Conservation (phyloP, 139 green algal genomes). For the Closterium sp. region DNA sequence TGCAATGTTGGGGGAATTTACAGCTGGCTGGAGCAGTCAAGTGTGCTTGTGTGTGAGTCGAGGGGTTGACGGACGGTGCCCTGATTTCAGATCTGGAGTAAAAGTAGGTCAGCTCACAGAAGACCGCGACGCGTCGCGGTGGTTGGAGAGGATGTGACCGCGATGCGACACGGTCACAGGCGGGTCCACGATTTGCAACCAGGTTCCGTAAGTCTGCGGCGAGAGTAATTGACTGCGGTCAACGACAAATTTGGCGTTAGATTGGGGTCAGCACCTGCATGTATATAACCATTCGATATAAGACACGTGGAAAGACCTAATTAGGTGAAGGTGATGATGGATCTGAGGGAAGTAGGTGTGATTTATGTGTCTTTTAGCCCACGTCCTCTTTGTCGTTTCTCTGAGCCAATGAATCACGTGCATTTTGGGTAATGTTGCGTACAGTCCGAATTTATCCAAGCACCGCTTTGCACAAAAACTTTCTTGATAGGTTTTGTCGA, state of each 20-base stretch:
- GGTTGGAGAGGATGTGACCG: background rate
- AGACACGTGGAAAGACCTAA: background rate
- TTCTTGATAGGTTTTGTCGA: too few species aligned
- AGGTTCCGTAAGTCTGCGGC: background rate
- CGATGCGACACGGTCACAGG: background rate
- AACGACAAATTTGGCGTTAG: background rate
- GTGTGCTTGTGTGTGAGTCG: background rate
- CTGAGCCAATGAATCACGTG: too few species aligned
- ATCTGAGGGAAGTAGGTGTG: background rate
- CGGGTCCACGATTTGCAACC: background rate
- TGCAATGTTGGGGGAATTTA: background rate
- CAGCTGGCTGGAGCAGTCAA: too few species aligned
- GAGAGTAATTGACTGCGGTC: background rate
- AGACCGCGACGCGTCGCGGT: background rate
- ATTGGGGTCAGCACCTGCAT: background rate
- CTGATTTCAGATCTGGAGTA: background rate
- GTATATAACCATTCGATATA: background rate
- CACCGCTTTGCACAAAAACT: too few species aligned
- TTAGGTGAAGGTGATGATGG: background rate
- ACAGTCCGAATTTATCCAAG: too few species aligned
- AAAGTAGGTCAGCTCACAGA: background rate
- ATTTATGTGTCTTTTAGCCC: background rate
- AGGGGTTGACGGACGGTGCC: background rate
- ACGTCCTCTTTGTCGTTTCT: background rate
- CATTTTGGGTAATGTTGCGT: too few species aligned